Evolutionary conservation across 2,329 filamentous ascomycete genomes (phyloP).

Genomic region (Parafenestella ontariensis): DNA sequence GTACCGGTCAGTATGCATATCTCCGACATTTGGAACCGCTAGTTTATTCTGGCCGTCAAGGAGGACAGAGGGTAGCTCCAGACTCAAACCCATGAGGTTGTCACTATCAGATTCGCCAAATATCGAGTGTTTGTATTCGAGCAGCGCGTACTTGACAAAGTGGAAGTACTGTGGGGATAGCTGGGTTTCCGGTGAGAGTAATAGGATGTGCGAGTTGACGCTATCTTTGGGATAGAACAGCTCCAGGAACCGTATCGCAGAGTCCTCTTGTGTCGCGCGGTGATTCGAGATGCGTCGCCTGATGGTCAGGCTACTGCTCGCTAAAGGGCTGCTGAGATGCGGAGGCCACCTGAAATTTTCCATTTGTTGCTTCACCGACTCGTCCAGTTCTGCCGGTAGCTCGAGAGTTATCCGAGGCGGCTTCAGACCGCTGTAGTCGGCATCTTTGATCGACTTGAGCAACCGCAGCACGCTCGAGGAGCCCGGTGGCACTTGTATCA

Average conservation of each 20-base stretch:
- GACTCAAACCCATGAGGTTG: constrained; percentile 77
- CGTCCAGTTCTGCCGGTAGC: constrained; percentile 74
- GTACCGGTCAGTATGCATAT: constrained; percentile 49
- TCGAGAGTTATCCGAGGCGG: constrained; percentile 84
- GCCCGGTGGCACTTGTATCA: constrained; percentile 76
- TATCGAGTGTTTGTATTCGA: constrained; percentile 79
- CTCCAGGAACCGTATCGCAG: constrained; percentile 79
- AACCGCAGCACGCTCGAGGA: constrained; percentile 80
- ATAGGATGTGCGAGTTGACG: constrained; percentile 74
- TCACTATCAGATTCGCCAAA: constrained; percentile 54
- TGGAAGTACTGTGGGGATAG: constrained; percentile 83
- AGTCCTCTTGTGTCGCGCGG: constrained; percentile 70
- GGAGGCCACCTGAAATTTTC: constrained; percentile 71
- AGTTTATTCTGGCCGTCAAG: constrained; percentile 69
- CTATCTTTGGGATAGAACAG: constrained; percentile 81
- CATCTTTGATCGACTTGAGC: constrained; percentile 74
- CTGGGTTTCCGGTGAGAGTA: constrained; percentile 82
- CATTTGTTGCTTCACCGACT: constrained; percentile 68
- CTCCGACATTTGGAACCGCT: constrained; percentile 49
- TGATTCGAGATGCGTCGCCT: constrained; percentile 74
- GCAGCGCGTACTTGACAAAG: constrained; percentile 78
- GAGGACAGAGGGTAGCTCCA: constrained; percentile 72
- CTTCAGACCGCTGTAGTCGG: constrained; percentile 75
- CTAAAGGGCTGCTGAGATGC: constrained; percentile 49
- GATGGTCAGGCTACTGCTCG: constrained; percentile 64